Evolutionary conservation across 1,284 basidiomycete genomes (phyloP).

Genomic region (Ganoderma lingzhi): DNA sequence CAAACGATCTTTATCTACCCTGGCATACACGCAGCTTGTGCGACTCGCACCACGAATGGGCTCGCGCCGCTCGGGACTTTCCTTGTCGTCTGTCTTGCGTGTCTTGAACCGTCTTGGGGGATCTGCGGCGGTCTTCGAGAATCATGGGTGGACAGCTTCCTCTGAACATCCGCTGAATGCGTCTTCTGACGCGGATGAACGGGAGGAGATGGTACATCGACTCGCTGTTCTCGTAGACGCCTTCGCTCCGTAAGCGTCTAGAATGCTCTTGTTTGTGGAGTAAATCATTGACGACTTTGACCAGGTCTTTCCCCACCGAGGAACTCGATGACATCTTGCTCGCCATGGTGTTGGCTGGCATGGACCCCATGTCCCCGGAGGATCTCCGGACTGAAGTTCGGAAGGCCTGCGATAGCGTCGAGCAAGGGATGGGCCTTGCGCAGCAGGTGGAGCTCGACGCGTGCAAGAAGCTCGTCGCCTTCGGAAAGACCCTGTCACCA

Average conservation of each 20-base stretch:
- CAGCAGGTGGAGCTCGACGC: constrained; percentile 54
- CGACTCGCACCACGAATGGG: constrained; percentile 16
- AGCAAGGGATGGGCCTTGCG: constrained; percentile 14
- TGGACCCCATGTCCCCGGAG: constrained; percentile 57
- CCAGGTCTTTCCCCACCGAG: constrained; percentile 36
- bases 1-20: not conserved
- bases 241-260: constrained; percentile 53
- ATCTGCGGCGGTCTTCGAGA: constrained; percentile 21
- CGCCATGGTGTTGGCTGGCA: constrained; percentile 59
- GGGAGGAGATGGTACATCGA: constrained; percentile 45
- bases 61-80: constrained; percentile 17
- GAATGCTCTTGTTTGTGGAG: not conserved
- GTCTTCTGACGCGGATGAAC: constrained; percentile 32
- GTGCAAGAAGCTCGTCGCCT: constrained; percentile 52
- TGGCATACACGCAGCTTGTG: constrained; percentile 28
- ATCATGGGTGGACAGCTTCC: constrained; percentile 20
- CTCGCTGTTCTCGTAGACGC: constrained; percentile 54
- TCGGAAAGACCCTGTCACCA: constrained; percentile 41
- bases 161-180: not conserved
- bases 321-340: constrained; percentile 62
- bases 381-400: constrained; percentile 54
- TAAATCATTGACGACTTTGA: constrained; percentile 34
- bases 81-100: constrained; percentile 14
- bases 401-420: constrained; percentile 16
- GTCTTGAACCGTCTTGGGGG: constrained; percentile 35